Conservation (phyloP, 1,284 basidiomycete genomes). For the Volvariella volvacea region DNA sequence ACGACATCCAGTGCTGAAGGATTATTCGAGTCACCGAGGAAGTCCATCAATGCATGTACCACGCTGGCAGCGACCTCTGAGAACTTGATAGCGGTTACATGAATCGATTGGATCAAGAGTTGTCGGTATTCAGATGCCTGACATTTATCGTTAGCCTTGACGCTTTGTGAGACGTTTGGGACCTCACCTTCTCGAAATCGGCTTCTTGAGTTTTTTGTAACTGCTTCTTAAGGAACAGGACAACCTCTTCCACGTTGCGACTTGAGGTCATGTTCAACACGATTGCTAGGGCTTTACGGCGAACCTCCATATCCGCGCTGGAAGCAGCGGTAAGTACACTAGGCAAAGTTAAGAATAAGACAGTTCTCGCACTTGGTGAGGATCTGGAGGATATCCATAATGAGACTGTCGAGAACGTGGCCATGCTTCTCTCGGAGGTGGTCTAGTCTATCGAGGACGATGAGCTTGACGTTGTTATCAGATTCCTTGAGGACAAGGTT, state of each 20-base stretch:
- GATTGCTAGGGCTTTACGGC: conserved; percentile 86
- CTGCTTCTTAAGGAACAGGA: conserved; percentile 96
- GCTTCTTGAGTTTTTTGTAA: conserved; percentile 87
- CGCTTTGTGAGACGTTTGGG: background rate
- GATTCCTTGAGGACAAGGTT: conserved; percentile 92
- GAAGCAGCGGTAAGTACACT: background rate
- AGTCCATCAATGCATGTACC: conserved; percentile 97
- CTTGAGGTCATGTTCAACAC: conserved; percentile 93
- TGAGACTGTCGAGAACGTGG: conserved; percentile 85
- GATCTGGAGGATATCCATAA: conserved; percentile 95
- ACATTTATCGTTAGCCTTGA: conserved; percentile 1
- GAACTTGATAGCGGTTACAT: conserved; percentile 95
- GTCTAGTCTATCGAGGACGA: conserved; percentile 93
- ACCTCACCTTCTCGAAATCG: conserved; percentile 75
- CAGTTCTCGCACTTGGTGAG: conserved; percentile 56
- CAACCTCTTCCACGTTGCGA: conserved; percentile 97
- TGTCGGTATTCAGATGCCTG: conserved; percentile 93
- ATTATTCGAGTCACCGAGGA: conserved; percentile 95
- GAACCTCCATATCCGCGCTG: conserved; percentile 95
- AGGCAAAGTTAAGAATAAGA: conserved; percentile 1
- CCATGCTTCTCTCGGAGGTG: conserved; percentile 82
- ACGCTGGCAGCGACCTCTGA: conserved; percentile 98
- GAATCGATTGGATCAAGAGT: conserved; percentile 95
- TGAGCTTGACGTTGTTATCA: conserved; percentile 99
- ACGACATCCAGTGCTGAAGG: conserved; percentile 95